Percentiles rank a stretch among this genome's conserved stretches.
Conservation (phyloP, 306 rosid genomes). For the Vigna unguiculata region DNA sequence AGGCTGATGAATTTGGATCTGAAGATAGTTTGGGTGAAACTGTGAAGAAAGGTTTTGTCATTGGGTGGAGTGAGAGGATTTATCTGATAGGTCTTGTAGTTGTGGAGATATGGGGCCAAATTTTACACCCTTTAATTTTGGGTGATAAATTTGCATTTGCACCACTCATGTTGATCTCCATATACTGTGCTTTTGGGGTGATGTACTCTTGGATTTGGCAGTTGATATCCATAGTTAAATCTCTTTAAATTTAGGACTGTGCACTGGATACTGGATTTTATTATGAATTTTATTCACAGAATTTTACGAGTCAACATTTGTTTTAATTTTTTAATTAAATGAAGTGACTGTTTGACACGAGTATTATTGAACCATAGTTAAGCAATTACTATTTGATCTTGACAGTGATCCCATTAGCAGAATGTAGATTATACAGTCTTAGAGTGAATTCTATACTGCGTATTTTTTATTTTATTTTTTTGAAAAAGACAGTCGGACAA, state of each 20-base stretch:
- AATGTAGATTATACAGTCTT: neutral
- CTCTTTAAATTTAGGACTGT: slow-evolving; percentile 36
- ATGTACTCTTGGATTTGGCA: slow-evolving; percentile 93
- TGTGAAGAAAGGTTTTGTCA: slow-evolving; percentile 48
- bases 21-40: slow-evolving; percentile 31
- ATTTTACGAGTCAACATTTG: neutral
- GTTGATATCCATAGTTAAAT: slow-evolving; percentile 60
- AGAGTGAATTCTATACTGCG: neutral
- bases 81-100: slow-evolving; percentile 71
- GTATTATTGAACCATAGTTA: neutral
- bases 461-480: no score
- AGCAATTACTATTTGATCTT: neutral
- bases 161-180: slow-evolving; percentile 81
- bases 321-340: neutral
- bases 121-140: slow-evolving; percentile 76
- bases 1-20: slow-evolving; percentile 32
- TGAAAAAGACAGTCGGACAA: no score
- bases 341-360: slow-evolving; percentile 5
- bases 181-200: slow-evolving; percentile 76
- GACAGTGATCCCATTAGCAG: neutral
- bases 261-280: neutral
- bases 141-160: slow-evolving; percentile 75
- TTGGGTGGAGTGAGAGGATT: slow-evolving; percentile 59
- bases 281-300: neutral
- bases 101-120: slow-evolving; percentile 83